Evolutionary conservation across 2,329 filamentous ascomycete genomes (phyloP).

Genomic region (Diplocarpon rosae): DNA sequence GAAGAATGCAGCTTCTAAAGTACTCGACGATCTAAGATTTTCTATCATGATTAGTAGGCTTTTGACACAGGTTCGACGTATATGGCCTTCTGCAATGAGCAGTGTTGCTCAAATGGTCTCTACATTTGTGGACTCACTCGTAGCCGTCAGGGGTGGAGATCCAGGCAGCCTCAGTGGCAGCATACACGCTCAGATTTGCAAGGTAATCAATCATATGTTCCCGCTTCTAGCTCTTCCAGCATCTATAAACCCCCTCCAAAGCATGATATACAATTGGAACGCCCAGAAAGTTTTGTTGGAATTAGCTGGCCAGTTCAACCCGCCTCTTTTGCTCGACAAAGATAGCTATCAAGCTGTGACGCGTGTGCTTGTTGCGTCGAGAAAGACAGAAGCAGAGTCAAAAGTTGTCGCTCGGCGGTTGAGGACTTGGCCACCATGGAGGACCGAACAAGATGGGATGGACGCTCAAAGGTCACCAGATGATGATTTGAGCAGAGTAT

Average conservation of each 20-base stretch:
- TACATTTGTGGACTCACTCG: constrained; percentile 12
- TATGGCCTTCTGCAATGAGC: constrained; percentile 22
- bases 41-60: constrained; percentile 16
- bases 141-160: constrained; percentile 1
- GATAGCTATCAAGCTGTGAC: constrained; percentile 44
- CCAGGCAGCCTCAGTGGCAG: constrained; percentile 2
- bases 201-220: constrained; percentile 34
- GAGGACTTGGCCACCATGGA: constrained; percentile 50
- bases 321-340: constrained; percentile 39
- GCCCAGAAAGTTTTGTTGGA: constrained; percentile 44
- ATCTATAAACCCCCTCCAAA: constrained; percentile 25
- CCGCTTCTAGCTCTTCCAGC: constrained; percentile 30
- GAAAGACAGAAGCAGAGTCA: constrained; percentile 41
- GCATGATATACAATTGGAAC: constrained; percentile 42
- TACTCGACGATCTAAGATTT: constrained; percentile 14
- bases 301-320: constrained; percentile 37
- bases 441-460: constrained; percentile 44
- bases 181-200: constrained; percentile 18
- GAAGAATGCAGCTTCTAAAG: background rate
- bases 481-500: constrained; percentile 42
- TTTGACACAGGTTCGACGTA: constrained; percentile 21
- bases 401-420: constrained; percentile 37
- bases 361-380: constrained; percentile 40
- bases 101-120: constrained; percentile 19
- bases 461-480: constrained; percentile 42